Conservation (phyloP, 345 rosid genomes). For the Salix caprea region DNA sequence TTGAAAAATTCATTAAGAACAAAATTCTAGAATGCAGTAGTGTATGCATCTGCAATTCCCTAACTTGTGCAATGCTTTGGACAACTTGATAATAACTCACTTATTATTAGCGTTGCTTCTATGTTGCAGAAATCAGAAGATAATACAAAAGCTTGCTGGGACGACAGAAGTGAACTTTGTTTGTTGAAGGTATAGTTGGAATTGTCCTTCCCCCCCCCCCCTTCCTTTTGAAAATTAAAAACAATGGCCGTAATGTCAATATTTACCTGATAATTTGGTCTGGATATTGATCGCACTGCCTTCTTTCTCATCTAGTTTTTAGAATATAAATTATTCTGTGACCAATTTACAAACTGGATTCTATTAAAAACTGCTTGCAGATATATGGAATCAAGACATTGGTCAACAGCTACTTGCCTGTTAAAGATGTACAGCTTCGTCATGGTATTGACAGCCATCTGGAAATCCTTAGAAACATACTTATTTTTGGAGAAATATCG, state of each 20-base stretch:
- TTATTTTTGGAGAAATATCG: constrained; percentile 73
- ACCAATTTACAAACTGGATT: constrained; percentile 11
- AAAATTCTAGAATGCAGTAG: constrained; percentile 55
- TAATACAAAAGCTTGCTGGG: constrained; percentile 53
- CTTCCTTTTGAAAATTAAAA: background rate
- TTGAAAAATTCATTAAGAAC: constrained; percentile 68
- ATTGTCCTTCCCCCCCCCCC: background rate
- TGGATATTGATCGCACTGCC: too few relatives aligned
- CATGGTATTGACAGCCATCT: constrained; percentile 68
- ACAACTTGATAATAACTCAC: constrained; percentile 8
- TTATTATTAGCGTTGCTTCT: constrained; percentile 17
- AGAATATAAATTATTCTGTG: constrained; percentile 15
- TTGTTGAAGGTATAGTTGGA: constrained; percentile 64
- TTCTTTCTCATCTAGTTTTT: background rate
- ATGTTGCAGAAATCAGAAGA: constrained; percentile 62
- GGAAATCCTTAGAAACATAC: constrained; percentile 56
- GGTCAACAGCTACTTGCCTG: constrained; percentile 90
- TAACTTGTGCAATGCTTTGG: constrained; percentile 13
- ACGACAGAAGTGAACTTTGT: constrained; percentile 74
- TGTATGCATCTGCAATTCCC: constrained; percentile 44
- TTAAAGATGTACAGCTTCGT: constrained; percentile 93
- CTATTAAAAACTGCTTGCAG: constrained; percentile 33
- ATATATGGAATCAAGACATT: constrained; percentile 86
- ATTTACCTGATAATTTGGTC: background rate
- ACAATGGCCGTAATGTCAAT: background rate